These are phyloP conservation scores for Somion occarium DNA, from an alignment of 1,284 basidiomycete genomes.

Conservation along the genomic window DNA sequence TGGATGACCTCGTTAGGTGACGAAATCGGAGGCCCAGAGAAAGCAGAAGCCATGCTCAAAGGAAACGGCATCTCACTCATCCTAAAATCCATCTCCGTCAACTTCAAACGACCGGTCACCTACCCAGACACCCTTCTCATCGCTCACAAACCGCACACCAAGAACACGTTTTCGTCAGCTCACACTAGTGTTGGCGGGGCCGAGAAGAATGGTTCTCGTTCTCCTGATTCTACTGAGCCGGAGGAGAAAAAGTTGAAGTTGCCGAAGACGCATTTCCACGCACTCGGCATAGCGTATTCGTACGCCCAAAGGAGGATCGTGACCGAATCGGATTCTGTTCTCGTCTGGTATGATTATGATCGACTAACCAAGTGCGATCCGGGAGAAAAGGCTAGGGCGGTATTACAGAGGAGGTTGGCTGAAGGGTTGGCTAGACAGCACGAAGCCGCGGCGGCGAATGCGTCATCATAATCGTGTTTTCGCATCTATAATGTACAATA, in stretches of 20 bases:
- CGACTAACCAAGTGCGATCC: constrained; percentile 58
- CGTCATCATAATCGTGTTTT: neutral
- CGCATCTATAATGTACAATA: neutral
- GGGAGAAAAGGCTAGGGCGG: constrained; percentile 35
- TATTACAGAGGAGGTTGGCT: constrained; percentile 25
- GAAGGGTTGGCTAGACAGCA: constrained; percentile 8
- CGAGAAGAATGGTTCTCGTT: constrained; percentile 3
- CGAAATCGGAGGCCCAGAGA: constrained; percentile 52
- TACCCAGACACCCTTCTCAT: constrained; percentile 71
- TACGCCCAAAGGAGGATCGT: constrained; percentile 56
- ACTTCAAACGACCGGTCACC: constrained; percentile 62
- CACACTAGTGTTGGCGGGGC: constrained; percentile 8
- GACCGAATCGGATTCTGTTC: constrained; percentile 53
- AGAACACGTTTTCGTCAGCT: constrained; percentile 8
- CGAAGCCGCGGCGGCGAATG: neutral
- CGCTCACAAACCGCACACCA: constrained; percentile 43
- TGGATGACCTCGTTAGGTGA: constrained; percentile 56
- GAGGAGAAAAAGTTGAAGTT: constrained; percentile 7
- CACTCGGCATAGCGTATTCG: constrained; percentile 56
- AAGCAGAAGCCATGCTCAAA: constrained; percentile 49
- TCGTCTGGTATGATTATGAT: constrained; percentile 78
- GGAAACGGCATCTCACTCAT: constrained; percentile 65
- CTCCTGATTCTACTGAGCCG: constrained; percentile 1
- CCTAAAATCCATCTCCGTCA: constrained; percentile 62
- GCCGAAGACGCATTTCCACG: constrained; percentile 42